A percentile compares a stretch with the other conserved stretches of the same genome.
These are phyloP conservation scores for Boletus coccyginus DNA, from an alignment of 768 basidiomycete species.

Conservation along the genomic window DNA sequence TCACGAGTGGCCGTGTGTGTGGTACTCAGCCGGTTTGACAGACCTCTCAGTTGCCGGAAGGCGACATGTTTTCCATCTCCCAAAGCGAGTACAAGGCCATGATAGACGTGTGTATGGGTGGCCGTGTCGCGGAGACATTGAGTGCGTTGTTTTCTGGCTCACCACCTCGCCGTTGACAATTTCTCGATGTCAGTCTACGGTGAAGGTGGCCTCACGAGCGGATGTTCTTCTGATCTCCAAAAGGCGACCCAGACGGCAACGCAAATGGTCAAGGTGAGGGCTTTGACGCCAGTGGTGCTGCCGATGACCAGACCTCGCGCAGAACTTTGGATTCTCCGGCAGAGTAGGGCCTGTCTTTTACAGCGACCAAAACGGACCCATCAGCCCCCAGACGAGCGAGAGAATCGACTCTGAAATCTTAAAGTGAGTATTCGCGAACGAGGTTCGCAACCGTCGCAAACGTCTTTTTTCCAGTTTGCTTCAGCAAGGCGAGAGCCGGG, in stretches of 20 bases:
- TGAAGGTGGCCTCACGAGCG: slow-evolving; percentile 83
- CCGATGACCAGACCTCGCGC: slow-evolving; percentile 3
- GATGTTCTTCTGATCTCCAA: slow-evolving; percentile 85
- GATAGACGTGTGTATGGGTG: slow-evolving; percentile 93
- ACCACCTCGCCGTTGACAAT: slow-evolving; percentile 7
- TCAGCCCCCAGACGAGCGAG: slow-evolving; percentile 75
- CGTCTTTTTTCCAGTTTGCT: slow-evolving; percentile 46
- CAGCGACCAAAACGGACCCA: slow-evolving; percentile 63
- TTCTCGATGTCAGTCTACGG: slow-evolving; percentile 65
- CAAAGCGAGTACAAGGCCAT: slow-evolving; percentile 72
- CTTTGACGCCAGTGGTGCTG: background rate
- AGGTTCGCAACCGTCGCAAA: too few relatives aligned
- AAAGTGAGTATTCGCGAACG: slow-evolving; percentile 46
- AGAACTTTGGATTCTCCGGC: slow-evolving; percentile 77
- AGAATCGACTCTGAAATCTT: slow-evolving; percentile 88
- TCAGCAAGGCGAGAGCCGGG: slow-evolving; percentile 66
- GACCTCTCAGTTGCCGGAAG: slow-evolving; percentile 78
- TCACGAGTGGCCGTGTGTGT: background rate
- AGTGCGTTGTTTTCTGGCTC: slow-evolving; percentile 42
- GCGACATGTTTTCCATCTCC: slow-evolving; percentile 71
- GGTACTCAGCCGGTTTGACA: slow-evolving; percentile 27
- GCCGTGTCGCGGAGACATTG: slow-evolving; percentile 92
- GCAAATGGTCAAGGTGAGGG: slow-evolving; percentile 83
- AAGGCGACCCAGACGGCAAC: slow-evolving; percentile 78
- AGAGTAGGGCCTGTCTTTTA: slow-evolving; percentile 84